These are phyloP conservation scores for Boletus mariae DNA, from an alignment of 1,284 basidiomycete genomes.

Conservation along the genomic window DNA sequence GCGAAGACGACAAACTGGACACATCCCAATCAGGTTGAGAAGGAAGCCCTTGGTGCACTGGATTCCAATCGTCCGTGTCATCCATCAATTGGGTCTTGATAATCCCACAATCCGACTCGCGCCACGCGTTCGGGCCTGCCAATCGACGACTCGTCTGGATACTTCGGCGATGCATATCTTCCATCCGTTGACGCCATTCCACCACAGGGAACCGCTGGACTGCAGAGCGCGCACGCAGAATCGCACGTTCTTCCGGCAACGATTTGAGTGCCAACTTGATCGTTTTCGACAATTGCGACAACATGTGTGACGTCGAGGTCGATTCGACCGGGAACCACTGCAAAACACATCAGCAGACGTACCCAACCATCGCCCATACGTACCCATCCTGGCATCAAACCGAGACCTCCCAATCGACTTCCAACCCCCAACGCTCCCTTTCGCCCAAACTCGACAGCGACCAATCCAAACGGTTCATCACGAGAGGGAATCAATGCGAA, in stretches of 20 bases:
- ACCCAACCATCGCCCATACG: conserved; percentile 29
- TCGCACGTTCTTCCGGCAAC: conserved; percentile 83
- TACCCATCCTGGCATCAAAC: conserved; percentile 96
- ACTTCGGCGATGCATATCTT: conserved; percentile 88
- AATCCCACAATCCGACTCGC: conserved; percentile 65
- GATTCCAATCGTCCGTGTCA: conserved; percentile 56
- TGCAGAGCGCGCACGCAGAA: conserved; percentile 87
- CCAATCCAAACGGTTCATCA: conserved; percentile 92
- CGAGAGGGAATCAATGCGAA: conserved; percentile 92
- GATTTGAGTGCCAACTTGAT: conserved; percentile 92
- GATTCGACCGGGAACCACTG: conserved; percentile 96
- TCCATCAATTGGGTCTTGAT: conserved; percentile 39
- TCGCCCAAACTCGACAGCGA: conserved; percentile 91
- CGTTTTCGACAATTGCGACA: conserved; percentile 91
- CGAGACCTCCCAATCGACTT: conserved; percentile 86
- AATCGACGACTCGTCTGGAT: conserved; percentile 67
- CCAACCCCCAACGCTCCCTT: conserved; percentile 94
- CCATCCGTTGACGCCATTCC: conserved; percentile 91
- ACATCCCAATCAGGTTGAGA: conserved; percentile 55
- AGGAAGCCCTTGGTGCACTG: conserved; percentile 47
- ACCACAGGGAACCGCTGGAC: conserved; percentile 94
- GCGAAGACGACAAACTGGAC: conserved; percentile 35
- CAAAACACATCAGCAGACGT: conserved; percentile 5
- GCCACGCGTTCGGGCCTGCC: conserved; percentile 76
- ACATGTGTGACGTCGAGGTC: conserved; percentile 85